Evolutionary conservation across 129 eudicot species (phyloP).

Genomic region (Chrysanthemum makinoi): DNA sequence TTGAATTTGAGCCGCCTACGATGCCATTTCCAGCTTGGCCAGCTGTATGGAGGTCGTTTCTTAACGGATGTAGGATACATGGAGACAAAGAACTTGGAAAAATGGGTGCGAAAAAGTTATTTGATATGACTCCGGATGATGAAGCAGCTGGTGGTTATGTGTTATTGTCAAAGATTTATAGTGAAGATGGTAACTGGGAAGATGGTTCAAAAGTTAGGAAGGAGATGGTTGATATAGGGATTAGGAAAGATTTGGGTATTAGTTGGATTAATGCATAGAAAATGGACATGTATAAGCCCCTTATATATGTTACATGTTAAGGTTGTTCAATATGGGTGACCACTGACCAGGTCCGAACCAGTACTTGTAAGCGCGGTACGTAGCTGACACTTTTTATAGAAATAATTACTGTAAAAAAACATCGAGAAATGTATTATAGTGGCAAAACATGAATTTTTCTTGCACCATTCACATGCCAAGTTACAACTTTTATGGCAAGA

Average conservation of each 20-base stretch:
- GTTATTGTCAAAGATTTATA: constrained; percentile 34
- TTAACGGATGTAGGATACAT: constrained; percentile 48
- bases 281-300: neutral
- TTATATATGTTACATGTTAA: neutral
- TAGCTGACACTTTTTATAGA: neutral
- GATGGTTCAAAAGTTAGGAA: constrained; percentile 38
- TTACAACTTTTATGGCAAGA: too few relatives aligned
- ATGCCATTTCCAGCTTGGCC: constrained; percentile 44
- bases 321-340: too few relatives aligned
- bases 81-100: constrained; percentile 34
- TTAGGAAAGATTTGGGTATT: constrained; percentile 32
- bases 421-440: too few relatives aligned
- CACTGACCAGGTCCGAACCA: too few relatives aligned
- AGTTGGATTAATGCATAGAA: constrained; percentile 38
- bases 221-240: constrained; percentile 25
- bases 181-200: constrained; percentile 47
- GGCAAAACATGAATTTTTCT: too few relatives aligned
- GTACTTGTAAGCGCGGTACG: too few relatives aligned
- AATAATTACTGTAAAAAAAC: too few relatives aligned
- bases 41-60: constrained; percentile 47
- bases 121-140: constrained; percentile 26
- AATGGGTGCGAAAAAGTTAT: constrained; percentile 19
- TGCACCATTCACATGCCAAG: too few relatives aligned
- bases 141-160: constrained; percentile 27
- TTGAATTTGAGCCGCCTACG: too few relatives aligned